Base-by-base conservation (phyloP, 1,284 basidiomycete genomes). In the Gymnopus androsaceus region DNA sequence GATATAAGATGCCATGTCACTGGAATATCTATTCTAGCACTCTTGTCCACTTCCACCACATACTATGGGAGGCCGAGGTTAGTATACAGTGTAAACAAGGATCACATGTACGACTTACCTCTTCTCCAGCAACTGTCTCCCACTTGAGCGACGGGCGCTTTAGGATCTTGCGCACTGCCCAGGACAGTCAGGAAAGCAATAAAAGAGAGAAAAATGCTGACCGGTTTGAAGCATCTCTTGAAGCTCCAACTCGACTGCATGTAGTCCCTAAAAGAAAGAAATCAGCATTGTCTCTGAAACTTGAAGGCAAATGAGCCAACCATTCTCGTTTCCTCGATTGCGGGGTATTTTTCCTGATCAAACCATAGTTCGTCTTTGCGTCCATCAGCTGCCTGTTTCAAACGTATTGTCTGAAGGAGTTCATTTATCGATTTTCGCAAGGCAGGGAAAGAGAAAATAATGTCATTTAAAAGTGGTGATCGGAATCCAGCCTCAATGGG, bases 141-240 rank as follows among this genome's bases (percentile, higher is more conserved):
- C 87, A 99, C 57, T 88, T 76, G n/a, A 95, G 75, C 8, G 83
- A 83, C 0, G 93, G 94, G 62, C 87, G 82, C 61, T 83, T 84
- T 23, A 98, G 68, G 3, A 81, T 62, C 67, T 87, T 93, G 27
- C 94, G 82, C 51, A 93, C 89, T 91, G 51, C 21, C 7, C 11
- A 45, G 14, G 12, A 21, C 6, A 25, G 14, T 36, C 21, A 54
- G 31, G 23, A 27, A 36, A 23, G 21, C 14, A 19, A 14, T 17
- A 21, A 23, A 31, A n/a, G 31, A 4, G 31, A 15, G n/a, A 45
- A 17, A 5, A 30, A 30, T 6, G 64, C 78, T 59, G 67, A 89
- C 88, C 81, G 46, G 80, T 77, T 60, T 83, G 84, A 21, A 99
- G 75, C 67, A 97, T 90, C 36, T 90, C 85, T 6, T 78, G 69